Evolutionary conservation across 305 asterid genomes (phyloP).

Genomic region (Fraxinus albicans): DNA sequence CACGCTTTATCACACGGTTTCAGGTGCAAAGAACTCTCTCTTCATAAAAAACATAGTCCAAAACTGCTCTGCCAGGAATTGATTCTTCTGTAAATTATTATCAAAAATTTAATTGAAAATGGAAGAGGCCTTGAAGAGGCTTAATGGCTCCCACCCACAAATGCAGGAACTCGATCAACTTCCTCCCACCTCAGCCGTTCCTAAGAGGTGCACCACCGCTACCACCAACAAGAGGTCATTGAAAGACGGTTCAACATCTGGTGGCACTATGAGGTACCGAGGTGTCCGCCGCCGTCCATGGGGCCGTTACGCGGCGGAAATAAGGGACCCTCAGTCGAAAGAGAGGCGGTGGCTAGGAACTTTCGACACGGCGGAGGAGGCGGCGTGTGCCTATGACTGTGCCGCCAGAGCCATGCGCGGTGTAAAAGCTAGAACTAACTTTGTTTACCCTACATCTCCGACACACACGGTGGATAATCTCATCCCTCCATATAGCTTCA

Average conservation of each 20-base stretch:
- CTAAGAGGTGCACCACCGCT: not conserved
- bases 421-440: not conserved
- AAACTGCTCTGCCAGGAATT: not conserved
- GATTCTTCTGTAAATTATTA: not conserved
- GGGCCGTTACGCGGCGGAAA: not conserved
- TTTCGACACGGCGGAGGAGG: constrained; percentile 25
- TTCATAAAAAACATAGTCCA: not conserved
- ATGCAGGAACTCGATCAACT: not conserved
- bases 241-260: not conserved
- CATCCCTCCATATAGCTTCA: not conserved
- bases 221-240: not conserved
- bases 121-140: constrained; percentile 82
- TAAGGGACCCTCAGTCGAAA: constrained; percentile 6
- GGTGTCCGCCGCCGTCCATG: not conserved
- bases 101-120: constrained; percentile 20
- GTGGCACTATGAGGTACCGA: not conserved
- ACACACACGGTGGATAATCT: not conserved
- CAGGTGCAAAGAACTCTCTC: constrained; percentile 20
- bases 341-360: constrained; percentile 27
- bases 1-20: constrained; percentile 17
- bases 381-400: constrained; percentile 20
- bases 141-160: constrained; percentile 36
- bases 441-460: not conserved
- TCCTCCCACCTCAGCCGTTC: not conserved
- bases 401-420: constrained; percentile 26